Evolutionary conservation across 345 rosid species (phyloP), one percentile per base, ranked within the genome.

Genomic region (Rhizophora apiculata): DNA sequence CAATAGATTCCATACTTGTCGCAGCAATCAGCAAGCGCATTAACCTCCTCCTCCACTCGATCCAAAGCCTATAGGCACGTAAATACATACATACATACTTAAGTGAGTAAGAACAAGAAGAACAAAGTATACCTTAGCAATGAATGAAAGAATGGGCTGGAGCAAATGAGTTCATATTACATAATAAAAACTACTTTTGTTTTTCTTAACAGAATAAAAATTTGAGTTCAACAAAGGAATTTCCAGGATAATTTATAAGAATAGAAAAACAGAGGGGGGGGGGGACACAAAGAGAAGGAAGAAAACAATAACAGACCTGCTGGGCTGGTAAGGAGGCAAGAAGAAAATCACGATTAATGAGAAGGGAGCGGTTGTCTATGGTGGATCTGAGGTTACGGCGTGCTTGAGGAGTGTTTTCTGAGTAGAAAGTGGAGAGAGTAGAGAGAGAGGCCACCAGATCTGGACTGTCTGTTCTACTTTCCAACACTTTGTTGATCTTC

Each of bases 301-400:
- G 61, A 18, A 56, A 37, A 26, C 3, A 69, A 70, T 10, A 26
- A 2, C 11, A 10, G 4, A 80, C 91, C 64, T 72, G 84, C 82
- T 92, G 99, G 46, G 98, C 85, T 43, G 91, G 70, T 52, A 78
- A 72, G 46, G 97, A 90, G 53, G 98, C 94, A 6, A 66, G 85
- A 11, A 95, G 94, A 64, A 95, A 95, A 67, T 92, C 92, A 27
- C 69, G 74, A 62, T 95, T 88, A 85, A 95, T 90, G 76, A 80
- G 75, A 64, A 95, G 98, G 53, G 98, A 84, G 52, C 99, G 98
- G 73, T 92, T 87, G 89, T 95, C 98, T 72, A 95, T 84, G 82
- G 98, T 84, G 78, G 98, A 95, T 90, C 98, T 84, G 82, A 95
- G 99, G 76, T 90, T 90, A 73, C 97, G 97, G 16, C 99, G 94